Base-by-base conservation (phyloP, 2,329 filamentous ascomycete species). In the Chrysosporium keratinophilum region DNA sequence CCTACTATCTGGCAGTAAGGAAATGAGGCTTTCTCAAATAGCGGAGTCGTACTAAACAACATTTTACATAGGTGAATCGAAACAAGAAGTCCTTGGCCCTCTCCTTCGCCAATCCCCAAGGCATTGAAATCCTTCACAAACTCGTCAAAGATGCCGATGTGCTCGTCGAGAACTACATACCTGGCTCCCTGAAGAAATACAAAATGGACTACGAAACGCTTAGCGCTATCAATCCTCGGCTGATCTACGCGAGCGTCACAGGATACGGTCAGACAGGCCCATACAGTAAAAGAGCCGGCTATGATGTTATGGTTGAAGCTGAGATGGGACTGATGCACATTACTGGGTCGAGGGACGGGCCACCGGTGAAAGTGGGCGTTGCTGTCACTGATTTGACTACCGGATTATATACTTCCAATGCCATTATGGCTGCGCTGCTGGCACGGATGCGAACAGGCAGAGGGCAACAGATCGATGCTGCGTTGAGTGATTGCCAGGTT, bases 301-400 rank as follows among this genome's bases (percentile, higher is more conserved):
- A 98, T 76, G 93, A 98, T 70, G 93, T 98, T 61, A 98, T 98
- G 91, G 91, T 98, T 10, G 93, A 98, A 74, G 93, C 93, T 56
- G 93, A 97, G 68, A 90, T 98, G 72, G 93, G 93, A 0, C 74
- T 98, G 54, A 98, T 98, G 93, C 93, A 98, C 71, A 97, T 98
- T 62, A 98, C 93, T 0, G 93, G 93, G 33, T 80, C 80, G 57
- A 79, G 90, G 54, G 86, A 95, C 63, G 89, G 91, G 0, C 85
- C 89, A 1, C 93, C 93, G 0, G 93, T 96, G 39, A 98, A 98
- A 72, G 93, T 98, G 1, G 93, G 93, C 15, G 93, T 98, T 2
- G 93, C 93, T 1, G 93, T 98, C 2, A 97, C 93, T 0, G 93
- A 98, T 69, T 73, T 98, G 49, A 97, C 93, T 0, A 97, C 93